A percentile compares a stretch with the other conserved stretches of the same genome.
phyloP scores from a whole-genome alignment of 2,329 filamentous ascomycete genomes.

The Phaeosphaeriaceae sp. region DNA sequence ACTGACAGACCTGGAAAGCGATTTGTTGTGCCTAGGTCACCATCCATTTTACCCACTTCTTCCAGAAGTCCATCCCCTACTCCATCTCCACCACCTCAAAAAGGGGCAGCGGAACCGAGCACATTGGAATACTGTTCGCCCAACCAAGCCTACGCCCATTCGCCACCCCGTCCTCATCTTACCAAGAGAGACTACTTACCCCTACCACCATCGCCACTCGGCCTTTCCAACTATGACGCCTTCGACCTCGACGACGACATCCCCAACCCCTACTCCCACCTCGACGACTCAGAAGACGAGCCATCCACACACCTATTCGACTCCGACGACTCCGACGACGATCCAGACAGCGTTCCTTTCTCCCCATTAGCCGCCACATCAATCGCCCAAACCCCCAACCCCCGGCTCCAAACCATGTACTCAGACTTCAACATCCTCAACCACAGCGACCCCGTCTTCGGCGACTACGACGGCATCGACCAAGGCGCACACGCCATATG shows the following conservation, averaged over 20 bases:
- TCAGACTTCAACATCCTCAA: conserved; percentile 30
- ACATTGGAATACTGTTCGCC: conserved; percentile 31
- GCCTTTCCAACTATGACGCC: conserved; percentile 53
- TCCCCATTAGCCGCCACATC: conserved; percentile 20
- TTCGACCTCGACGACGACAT: conserved; percentile 48
- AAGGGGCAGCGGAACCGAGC: conserved; percentile 6
- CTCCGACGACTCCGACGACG: conserved; percentile 9
- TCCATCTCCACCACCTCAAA: conserved; percentile 12
- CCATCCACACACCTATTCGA: conserved; percentile 9
- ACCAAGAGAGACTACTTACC: conserved; percentile 38
- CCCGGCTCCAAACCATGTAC: conserved; percentile 20
- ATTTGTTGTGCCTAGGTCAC: conserved; percentile 22
- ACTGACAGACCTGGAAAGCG: conserved; percentile 20
- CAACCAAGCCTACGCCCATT: conserved; percentile 40
- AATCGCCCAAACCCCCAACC: conserved; percentile 5
- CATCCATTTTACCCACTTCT: conserved; percentile 18
- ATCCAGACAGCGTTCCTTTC: conserved; percentile 17
- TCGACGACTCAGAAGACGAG: conserved; percentile 41
- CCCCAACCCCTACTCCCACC: conserved; percentile 34
- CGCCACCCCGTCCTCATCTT: conserved; percentile 22
- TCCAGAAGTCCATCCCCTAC: conserved; percentile 30
- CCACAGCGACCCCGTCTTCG: conserved; percentile 28
- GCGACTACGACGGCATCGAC: conserved; percentile 35
- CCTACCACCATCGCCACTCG: conserved; percentile 47
- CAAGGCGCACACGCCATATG: conserved; percentile 29